Evolutionary conservation across 2,329 filamentous ascomycete species (phyloP).

Genomic region (Scortechinia acanthostroma): DNA sequence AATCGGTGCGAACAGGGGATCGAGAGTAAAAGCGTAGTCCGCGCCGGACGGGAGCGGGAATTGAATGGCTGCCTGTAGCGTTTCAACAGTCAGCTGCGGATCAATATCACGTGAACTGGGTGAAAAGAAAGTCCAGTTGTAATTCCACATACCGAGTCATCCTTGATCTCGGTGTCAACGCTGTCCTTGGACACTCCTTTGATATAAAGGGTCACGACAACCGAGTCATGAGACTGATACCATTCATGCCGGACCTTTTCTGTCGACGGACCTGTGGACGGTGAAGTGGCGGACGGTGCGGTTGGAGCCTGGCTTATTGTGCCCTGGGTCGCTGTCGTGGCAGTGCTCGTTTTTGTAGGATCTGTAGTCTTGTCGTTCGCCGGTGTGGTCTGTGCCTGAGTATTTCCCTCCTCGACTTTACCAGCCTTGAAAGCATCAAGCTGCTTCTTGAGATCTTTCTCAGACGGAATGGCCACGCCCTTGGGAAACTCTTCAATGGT

Average conservation of each 20-base stretch:
- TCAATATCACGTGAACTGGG: neutral
- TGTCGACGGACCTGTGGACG: constrained; percentile 24
- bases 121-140: no score
- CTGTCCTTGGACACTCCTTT: constrained; percentile 54
- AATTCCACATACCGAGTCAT: constrained; percentile 9
- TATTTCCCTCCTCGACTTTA: neutral
- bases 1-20: constrained; percentile 44
- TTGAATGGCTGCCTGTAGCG: constrained; percentile 36
- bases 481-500: constrained; percentile 40
- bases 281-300: constrained; percentile 8
- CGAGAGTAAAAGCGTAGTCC: constrained; percentile 46
- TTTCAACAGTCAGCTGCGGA: constrained; percentile 1
- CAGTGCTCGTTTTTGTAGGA: neutral
- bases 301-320: neutral
- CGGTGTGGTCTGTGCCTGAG: constrained; percentile 4
- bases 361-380: neutral
- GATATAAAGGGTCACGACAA: constrained; percentile 54
- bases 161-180: constrained; percentile 31
- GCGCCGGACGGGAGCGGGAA: constrained; percentile 47
- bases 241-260: constrained; percentile 61
- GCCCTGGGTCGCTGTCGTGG: neutral
- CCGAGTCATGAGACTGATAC: constrained; percentile 53
- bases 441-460: constrained; percentile 6
- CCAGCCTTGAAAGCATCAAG: constrained; percentile 5
- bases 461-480: constrained; percentile 20